phyloP scores from a whole-genome alignment of 192 early-diverging fungal species.

The Gamsiella multidivaricata region DNA sequence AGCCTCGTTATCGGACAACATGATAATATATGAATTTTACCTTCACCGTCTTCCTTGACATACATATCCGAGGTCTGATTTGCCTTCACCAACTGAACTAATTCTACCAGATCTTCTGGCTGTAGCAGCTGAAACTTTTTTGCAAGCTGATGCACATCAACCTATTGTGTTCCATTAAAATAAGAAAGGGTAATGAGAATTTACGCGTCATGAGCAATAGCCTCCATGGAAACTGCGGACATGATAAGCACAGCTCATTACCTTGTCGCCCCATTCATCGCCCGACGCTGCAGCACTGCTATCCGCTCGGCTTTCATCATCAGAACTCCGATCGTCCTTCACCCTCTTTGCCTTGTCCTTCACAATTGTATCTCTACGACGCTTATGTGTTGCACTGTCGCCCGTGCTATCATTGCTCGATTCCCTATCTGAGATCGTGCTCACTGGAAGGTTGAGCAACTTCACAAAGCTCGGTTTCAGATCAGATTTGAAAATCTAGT shows the following conservation, averaged over 20 bases:
- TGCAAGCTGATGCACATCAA: slow-evolving; percentile 50
- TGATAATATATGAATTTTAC: slow-evolving; percentile 17
- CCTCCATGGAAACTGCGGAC: neutral
- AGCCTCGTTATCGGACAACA: neutral
- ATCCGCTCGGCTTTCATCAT: slow-evolving; percentile 38
- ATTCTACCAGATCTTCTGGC: slow-evolving; percentile 45
- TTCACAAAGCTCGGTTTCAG: slow-evolving; percentile 40
- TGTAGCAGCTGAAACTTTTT: slow-evolving; percentile 54
- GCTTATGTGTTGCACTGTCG: slow-evolving; percentile 28
- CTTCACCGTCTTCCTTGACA: slow-evolving; percentile 56
- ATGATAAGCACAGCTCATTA: neutral
- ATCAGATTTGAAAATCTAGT: slow-evolving; percentile 39
- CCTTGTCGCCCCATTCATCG: slow-evolving; percentile 39
- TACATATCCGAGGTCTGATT: slow-evolving; percentile 57
- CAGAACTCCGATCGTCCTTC: slow-evolving; percentile 36
- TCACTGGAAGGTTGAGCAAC: slow-evolving; percentile 19
- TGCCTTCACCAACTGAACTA: slow-evolving; percentile 53
- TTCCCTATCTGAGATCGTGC: slow-evolving; percentile 25
- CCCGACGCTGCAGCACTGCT: slow-evolving; percentile 45
- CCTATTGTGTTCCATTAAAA: slow-evolving; percentile 3
- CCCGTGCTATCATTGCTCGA: slow-evolving; percentile 29
- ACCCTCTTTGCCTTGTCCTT: slow-evolving; percentile 47
- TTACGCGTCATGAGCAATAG: neutral
- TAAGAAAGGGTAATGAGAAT: too few species aligned
- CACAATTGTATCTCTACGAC: slow-evolving; percentile 27